phyloP scores from a whole-genome alignment of 1,284 basidiomycete genomes.

The Ganoderma boninense region DNA sequence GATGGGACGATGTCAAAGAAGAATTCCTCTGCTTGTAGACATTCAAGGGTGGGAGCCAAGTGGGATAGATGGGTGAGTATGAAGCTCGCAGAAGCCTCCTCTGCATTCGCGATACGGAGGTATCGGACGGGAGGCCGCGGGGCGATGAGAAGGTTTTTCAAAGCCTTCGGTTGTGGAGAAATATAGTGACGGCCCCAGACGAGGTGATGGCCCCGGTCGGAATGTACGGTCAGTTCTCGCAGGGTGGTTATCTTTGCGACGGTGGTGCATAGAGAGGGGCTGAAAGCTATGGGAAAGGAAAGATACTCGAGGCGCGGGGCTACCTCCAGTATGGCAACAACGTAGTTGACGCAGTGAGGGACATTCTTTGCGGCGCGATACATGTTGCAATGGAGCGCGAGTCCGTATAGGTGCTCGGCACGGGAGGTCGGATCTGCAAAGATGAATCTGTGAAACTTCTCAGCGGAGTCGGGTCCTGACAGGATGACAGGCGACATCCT shows the following conservation, averaged over 20 bases:
- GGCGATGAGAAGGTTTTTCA: neutral
- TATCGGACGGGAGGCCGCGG: neutral
- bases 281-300: neutral
- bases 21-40: neutral
- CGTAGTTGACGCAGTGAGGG: neutral
- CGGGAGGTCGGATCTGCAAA: neutral
- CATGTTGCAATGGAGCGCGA: neutral
- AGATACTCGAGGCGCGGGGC: neutral
- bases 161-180: neutral
- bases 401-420: neutral
- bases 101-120: neutral
- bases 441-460: neutral
- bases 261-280: neutral
- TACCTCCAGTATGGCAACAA: neutral
- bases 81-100: neutral
- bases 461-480: neutral
- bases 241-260: neutral
- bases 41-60: neutral
- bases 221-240: neutral
- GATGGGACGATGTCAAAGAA: neutral
- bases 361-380: neutral
- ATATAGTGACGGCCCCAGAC: too few relatives aligned
- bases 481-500: slow-evolving; percentile 1
- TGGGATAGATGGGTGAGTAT: neutral
- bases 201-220: neutral